phyloP scores from a whole-genome alignment of 495 filamentous ascomycete genomes.

The Entonaema liquescens region DNA sequence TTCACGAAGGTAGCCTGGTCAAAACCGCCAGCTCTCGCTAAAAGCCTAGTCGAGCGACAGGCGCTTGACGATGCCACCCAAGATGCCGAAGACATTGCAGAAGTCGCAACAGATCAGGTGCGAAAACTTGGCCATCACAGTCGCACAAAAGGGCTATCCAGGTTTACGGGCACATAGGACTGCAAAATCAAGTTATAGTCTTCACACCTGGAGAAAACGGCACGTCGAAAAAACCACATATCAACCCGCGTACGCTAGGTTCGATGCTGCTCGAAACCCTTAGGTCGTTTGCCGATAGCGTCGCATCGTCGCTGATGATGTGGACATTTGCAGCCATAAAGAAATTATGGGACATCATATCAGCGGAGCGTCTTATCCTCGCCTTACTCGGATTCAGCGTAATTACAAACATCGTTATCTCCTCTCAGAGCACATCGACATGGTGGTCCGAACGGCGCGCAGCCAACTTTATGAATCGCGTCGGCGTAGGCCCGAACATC shows the following conservation, averaged over 20 bases:
- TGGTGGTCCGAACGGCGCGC: constrained; percentile 92
- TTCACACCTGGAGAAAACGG: constrained; percentile 61
- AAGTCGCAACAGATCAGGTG: constrained; percentile 88
- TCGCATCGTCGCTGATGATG: constrained; percentile 75
- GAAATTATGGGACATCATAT: constrained; percentile 72
- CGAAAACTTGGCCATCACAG: constrained; percentile 80
- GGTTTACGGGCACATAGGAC: constrained; percentile 87
- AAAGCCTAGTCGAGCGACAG: constrained; percentile 79
- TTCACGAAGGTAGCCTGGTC: constrained; percentile 90
- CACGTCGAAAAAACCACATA: constrained; percentile 58
- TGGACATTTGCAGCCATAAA: constrained; percentile 71
- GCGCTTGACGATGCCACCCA: constrained; percentile 81
- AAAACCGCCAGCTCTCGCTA: constrained; percentile 68
- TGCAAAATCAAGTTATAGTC: constrained; percentile 71
- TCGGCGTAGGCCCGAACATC: constrained; percentile 80
- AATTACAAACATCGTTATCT: constrained; percentile 74
- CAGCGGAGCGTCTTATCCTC: constrained; percentile 79
- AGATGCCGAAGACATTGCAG: constrained; percentile 84
- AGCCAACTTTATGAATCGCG: constrained; percentile 74
- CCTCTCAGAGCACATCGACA: constrained; percentile 68
- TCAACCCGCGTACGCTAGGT: constrained; percentile 71
- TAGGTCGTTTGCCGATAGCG: constrained; percentile 72
- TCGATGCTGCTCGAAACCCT: constrained; percentile 75
- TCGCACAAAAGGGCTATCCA: constrained; percentile 87
- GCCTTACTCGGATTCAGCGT: constrained; percentile 70